Evolutionary conservation across 176 grass and related monocot species (phyloP), one percentile per base, ranked within the genome.

Genomic region (Panicum miliaceum): DNA sequence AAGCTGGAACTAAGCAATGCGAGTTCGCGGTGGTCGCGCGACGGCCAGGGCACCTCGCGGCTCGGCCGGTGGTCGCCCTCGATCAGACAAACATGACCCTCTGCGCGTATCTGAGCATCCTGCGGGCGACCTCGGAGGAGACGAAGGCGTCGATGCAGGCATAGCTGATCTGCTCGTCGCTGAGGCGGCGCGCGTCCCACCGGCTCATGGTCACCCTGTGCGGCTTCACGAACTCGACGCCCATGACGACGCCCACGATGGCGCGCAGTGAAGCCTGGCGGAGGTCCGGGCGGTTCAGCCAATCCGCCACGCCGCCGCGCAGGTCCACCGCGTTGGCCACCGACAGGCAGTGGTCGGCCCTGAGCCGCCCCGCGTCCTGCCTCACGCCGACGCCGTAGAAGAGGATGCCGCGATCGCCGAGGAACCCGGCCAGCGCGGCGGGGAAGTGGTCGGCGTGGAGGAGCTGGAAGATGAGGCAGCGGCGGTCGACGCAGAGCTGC

Each of bases 401-500:
- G 7, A 27, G 40, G 75, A 71, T 56, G 27, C 8, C 32, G 32
- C 9, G 5, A 51, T 89, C 79, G 47, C 52, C 19, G 58, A 90
- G 88, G 89, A 97, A 94, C 46, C 29, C 35, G 8, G 1, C 0
- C 4, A 97, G 85, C 1, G 53, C 22, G 18, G 6, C 3, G 8
- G 92, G 92, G n/a, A 90, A 3, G 57, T 41, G 80, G 73, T 92
- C 92, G 75, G 88, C 88, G 64, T 89, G 57, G 84, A 86, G 69
- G 76, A 98, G 32, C 71, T 84, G 90, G 90, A 91, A 97, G 86
- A 94, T n/a, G 78, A 97, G 90, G 84, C 88, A 93, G 60, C 86
- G 82, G 37, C 35, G 80, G 26, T 6, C 88, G 27, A 97, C 89
- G 81, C 90, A 94, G 53, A 97, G 84, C 70, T 91, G 90, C 77